phyloP scores from a whole-genome alignment of 768 basidiomycete genomes.

The Xerocomus potaroensis region DNA sequence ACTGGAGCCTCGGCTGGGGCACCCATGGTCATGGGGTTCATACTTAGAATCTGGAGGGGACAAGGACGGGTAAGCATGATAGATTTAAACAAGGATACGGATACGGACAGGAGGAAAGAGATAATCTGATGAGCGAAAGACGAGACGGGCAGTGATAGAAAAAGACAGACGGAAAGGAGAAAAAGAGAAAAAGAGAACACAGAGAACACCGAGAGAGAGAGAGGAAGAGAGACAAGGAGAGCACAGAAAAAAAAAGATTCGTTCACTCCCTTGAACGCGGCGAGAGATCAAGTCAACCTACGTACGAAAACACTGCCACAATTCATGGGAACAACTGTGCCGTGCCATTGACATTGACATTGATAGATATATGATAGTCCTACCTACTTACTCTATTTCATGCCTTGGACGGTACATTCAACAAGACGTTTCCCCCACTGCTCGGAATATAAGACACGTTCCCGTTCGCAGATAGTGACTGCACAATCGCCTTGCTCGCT shows the following conservation, averaged over 20 bases:
- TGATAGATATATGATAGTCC: too few species aligned
- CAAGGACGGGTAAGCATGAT: neutral
- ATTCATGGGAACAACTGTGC: slow-evolving; percentile 19
- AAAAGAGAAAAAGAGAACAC: slow-evolving; percentile 30
- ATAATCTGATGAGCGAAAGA: slow-evolving; percentile 38
- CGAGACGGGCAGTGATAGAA: slow-evolving; percentile 33
- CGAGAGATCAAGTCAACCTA: slow-evolving; percentile 23
- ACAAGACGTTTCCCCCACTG: slow-evolving; percentile 70
- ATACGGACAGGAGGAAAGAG: slow-evolving; percentile 34
- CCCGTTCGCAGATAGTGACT: slow-evolving; percentile 69
- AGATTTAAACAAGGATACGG: slow-evolving; percentile 10
- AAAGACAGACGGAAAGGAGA: slow-evolving; percentile 35
- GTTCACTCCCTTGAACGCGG: slow-evolving; percentile 20
- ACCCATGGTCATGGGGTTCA: slow-evolving; percentile 73
- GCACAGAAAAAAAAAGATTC: slow-evolving; percentile 13
- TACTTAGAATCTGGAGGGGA: slow-evolving; percentile 37
- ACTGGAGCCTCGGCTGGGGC: slow-evolving; percentile 74
- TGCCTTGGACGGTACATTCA: slow-evolving; percentile 68
- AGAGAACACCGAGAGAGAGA: slow-evolving; percentile 22
- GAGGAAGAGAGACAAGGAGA: slow-evolving; percentile 5
- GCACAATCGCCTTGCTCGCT: slow-evolving; percentile 95
- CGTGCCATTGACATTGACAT: neutral
- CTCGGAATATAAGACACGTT: slow-evolving; percentile 92
- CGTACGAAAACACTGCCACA: slow-evolving; percentile 21
- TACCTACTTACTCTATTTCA: too few species aligned